These are phyloP conservation scores for Leishmania mexicana DNA, from an alignment of 208 protist genomes.

Conservation along the genomic window DNA sequence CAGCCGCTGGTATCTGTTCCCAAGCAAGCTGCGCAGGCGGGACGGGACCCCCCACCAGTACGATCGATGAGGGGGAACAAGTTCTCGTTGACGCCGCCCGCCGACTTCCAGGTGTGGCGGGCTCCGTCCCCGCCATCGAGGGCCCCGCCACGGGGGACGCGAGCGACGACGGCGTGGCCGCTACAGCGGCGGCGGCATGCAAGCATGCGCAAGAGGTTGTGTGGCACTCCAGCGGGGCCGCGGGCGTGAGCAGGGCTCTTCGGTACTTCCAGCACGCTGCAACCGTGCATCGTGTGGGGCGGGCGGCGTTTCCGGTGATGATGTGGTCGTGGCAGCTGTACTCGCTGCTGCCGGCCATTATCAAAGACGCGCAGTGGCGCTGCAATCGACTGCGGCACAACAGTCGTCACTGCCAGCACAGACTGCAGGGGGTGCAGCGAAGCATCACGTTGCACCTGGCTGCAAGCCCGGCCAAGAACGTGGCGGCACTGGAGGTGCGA, in stretches of 20 bases:
- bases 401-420: slow-evolving; percentile 12
- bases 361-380: slow-evolving; percentile 15
- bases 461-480: slow-evolving; percentile 22
- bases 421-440: slow-evolving; percentile 7
- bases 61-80: background rate
- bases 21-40: background rate
- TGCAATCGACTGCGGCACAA: slow-evolving; percentile 15
- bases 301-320: slow-evolving; percentile 49
- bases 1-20: background rate
- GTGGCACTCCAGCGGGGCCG: slow-evolving; percentile 58
- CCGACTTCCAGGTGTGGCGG: background rate
- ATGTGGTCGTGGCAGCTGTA: slow-evolving; percentile 64
- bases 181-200: slow-evolving; percentile 13
- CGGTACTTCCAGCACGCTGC: slow-evolving; percentile 54
- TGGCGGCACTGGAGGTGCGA: slow-evolving; percentile 19
- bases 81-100: background rate
- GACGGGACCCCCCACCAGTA: background rate
- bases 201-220: slow-evolving; percentile 45
- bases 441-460: slow-evolving; percentile 32
- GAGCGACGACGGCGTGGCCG: background rate
- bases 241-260: slow-evolving; percentile 30
- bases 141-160: background rate
- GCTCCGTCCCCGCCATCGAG: background rate
- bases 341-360: slow-evolving; percentile 32
- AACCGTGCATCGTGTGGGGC: slow-evolving; percentile 29